phyloP scores from a whole-genome alignment of 176 grass and related monocot species.

The Echinochloa phyllopogon region DNA sequence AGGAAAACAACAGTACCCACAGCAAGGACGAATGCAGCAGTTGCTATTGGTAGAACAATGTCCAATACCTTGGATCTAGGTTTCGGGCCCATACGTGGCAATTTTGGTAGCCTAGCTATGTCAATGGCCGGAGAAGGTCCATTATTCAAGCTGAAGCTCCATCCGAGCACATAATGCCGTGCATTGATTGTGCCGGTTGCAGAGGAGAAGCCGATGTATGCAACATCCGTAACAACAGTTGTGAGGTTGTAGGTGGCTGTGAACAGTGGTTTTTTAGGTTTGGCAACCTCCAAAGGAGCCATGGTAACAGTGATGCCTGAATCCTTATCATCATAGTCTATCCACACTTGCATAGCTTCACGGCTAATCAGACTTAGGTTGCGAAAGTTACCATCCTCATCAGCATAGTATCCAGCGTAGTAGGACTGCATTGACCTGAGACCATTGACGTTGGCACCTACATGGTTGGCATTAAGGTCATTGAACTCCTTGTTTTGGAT shows the following conservation, averaged over 20 bases:
- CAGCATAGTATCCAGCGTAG: slow-evolving; percentile 38
- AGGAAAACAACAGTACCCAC: background rate
- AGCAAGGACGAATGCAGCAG: background rate
- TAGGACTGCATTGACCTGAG: slow-evolving; percentile 24
- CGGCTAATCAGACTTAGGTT: slow-evolving; percentile 54
- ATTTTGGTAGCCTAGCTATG: slow-evolving; percentile 22
- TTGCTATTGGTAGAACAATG: slow-evolving; percentile 35
- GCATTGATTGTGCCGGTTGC: slow-evolving; percentile 40
- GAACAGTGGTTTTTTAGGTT: slow-evolving; percentile 41
- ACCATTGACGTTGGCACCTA: slow-evolving; percentile 46
- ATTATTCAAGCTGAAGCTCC: slow-evolving; percentile 41
- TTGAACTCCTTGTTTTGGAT: slow-evolving; percentile 40
- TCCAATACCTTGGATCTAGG: slow-evolving; percentile 30
- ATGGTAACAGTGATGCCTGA: slow-evolving; percentile 14
- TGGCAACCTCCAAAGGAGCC: slow-evolving; percentile 27
- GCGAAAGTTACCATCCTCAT: slow-evolving; percentile 31
- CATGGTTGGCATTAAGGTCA: slow-evolving; percentile 58
- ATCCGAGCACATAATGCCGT: slow-evolving; percentile 39
- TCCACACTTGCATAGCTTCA: slow-evolving; percentile 47
- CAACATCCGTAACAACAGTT: slow-evolving; percentile 24
- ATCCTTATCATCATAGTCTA: slow-evolving; percentile 31
- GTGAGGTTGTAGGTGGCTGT: slow-evolving; percentile 46
- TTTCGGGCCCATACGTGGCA: slow-evolving; percentile 33
- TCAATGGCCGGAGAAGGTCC: slow-evolving; percentile 29
- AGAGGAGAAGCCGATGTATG: slow-evolving; percentile 43